Percentiles rank a stretch among this genome's conserved stretches.
phyloP scores from a whole-genome alignment of 176 grass and related monocot species.

The Metroxylon sagu region DNA sequence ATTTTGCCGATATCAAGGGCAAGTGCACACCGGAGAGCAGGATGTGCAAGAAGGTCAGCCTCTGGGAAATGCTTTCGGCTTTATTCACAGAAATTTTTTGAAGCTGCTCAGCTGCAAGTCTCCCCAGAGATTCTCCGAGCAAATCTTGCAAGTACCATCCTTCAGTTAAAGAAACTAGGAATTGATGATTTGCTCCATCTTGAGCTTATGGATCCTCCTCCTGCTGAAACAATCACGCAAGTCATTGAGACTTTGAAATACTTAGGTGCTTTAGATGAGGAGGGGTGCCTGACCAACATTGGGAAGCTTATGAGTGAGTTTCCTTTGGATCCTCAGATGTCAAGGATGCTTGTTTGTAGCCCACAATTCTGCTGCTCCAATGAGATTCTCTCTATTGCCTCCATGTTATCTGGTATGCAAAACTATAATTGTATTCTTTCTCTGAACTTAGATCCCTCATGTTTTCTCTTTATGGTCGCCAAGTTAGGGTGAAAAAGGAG shows the following conservation, averaged over 20 bases:
- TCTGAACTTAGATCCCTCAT: neutral
- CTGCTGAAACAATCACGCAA: neutral
- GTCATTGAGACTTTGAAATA: slow-evolving; percentile 11
- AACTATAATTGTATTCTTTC: neutral
- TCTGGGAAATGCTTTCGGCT: slow-evolving; percentile 24
- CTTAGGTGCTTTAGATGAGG: slow-evolving; percentile 21
- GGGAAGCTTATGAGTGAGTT: slow-evolving; percentile 19
- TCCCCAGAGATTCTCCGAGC: slow-evolving; percentile 22
- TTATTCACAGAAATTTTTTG: slow-evolving; percentile 1
- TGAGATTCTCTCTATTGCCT: slow-evolving; percentile 24
- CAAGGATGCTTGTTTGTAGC: slow-evolving; percentile 10
- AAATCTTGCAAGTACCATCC: slow-evolving; percentile 10
- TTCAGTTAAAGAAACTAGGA: slow-evolving; percentile 15
- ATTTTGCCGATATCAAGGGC: slow-evolving; percentile 17
- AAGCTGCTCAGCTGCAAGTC: neutral
- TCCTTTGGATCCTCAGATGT: slow-evolving; percentile 24
- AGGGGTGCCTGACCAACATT: slow-evolving; percentile 3
- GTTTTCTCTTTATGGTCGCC: neutral
- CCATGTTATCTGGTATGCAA: slow-evolving; percentile 22
- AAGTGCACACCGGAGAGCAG: slow-evolving; percentile 15
- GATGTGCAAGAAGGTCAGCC: slow-evolving; percentile 11
- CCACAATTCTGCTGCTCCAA: slow-evolving; percentile 12
- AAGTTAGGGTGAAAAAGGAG: too few species aligned
- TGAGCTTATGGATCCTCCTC: slow-evolving; percentile 21
- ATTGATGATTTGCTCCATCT: slow-evolving; percentile 12